Evolutionary conservation across 208 protist species (phyloP).

Genomic region (Trypanosoma boissoni): DNA sequence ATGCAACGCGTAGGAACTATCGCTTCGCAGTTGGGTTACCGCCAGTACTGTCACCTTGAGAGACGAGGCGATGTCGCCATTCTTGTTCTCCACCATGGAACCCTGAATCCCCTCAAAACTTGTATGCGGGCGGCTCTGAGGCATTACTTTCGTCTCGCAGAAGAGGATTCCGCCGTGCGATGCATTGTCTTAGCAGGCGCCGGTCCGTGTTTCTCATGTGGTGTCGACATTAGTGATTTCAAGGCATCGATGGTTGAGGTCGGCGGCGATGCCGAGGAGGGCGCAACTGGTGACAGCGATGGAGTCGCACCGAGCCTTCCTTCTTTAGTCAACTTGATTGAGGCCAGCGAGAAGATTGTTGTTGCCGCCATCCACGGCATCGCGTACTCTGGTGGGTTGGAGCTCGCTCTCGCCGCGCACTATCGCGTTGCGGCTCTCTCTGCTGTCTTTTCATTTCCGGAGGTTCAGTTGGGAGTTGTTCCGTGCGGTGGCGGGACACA

Average conservation of each 20-base stretch:
- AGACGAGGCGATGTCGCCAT: constrained; percentile 33
- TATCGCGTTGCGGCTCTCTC: constrained; percentile 49
- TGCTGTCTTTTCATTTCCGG: constrained; percentile 57
- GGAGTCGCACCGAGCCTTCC: constrained; percentile 41
- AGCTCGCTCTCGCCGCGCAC: constrained; percentile 65
- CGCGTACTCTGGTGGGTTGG: constrained; percentile 71
- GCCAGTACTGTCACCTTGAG: constrained; percentile 51
- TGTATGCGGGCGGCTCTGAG: constrained; percentile 47
- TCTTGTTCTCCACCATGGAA: constrained; percentile 41
- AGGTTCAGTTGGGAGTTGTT: constrained; percentile 58
- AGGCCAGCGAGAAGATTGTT: constrained; percentile 54
- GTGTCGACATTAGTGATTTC: constrained; percentile 61
- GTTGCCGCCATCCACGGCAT: constrained; percentile 69
- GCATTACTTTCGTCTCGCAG: constrained; percentile 32
- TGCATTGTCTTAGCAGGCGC: constrained; percentile 40
- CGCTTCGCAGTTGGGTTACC: constrained; percentile 40
- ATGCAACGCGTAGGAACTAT: constrained; percentile 34
- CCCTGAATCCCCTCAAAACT: constrained; percentile 38
- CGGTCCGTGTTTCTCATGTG: constrained; percentile 60
- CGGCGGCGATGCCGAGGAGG: too few species aligned
- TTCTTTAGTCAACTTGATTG: constrained; percentile 42
- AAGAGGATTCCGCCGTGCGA: constrained; percentile 33
- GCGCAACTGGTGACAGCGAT: constrained; percentile 8
- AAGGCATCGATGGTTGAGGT: constrained; percentile 20
- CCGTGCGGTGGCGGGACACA: constrained; percentile 81